Evolutionary conservation across 1,284 basidiomycete species (phyloP), one percentile per base, ranked within the genome.

Genomic region (Mycena sp.): DNA sequence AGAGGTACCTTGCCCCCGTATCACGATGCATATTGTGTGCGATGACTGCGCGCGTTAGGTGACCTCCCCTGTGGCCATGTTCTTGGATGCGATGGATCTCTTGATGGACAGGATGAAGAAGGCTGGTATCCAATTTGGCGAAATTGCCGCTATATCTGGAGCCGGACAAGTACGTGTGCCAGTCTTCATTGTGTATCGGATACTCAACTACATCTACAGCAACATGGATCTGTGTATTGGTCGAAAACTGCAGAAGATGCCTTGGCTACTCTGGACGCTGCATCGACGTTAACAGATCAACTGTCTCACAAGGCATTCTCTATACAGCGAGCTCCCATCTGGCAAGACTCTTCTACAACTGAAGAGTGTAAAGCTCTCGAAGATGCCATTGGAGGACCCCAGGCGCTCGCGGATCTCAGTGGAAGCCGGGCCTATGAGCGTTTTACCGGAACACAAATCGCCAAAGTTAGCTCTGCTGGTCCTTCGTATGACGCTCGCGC

Each of bases 191-290:
- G 26, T 54, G 56, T 41, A 35, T 37, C 40, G 38, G 17, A 17
- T 30, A 35, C n/a, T n/a, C 48, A 28, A 51, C 43, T 23, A 6
- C 12, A n/a, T 23, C 3, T 17, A 29, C 64, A 95, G 90, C 95
- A 97, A 91, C 95, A 97, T 74, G 94, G 94, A 11, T 94, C 92
- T 1, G 93, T 96, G 10, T 96, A 92, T 74, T 96, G 93, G 91
- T 91, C 92, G 0, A 70, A 77, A 11, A 77, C 81, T 3, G 90
- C 90, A 0, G 81, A 85, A 46, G 57, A 65, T 0, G 73, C 87
- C 6, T 83, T 96, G 9, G 76, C 81, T 1, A 78, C 77, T 1
- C 81, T 95, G 43, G 81, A 90, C 70, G 67, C 88, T 1, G 67
- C 71, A 2, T 75, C 83, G 57, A 72, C 84, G 0, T 80, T 96